phyloP scores from a whole-genome alignment of 106 monocot species.

The Agapanthus africanus region DNA sequence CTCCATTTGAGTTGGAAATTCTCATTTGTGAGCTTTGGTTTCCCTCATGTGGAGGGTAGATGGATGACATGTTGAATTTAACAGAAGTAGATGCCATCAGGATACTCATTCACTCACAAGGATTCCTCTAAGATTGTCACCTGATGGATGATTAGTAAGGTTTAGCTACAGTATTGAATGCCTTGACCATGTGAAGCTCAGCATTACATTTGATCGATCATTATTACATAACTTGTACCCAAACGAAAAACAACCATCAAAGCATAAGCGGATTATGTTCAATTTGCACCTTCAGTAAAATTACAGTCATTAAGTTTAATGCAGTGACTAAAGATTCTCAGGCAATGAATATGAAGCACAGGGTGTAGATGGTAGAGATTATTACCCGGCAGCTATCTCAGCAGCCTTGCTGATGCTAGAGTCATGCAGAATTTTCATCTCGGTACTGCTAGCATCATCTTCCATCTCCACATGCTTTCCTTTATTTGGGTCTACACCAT shows the following conservation, averaged over 20 bases:
- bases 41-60: neutral
- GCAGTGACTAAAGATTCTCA: neutral
- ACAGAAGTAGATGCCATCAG: neutral
- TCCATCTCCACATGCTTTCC: constrained; percentile 45
- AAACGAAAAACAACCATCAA: neutral
- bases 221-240: neutral
- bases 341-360: neutral
- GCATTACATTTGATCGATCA: neutral
- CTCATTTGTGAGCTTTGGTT: neutral
- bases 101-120: neutral
- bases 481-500: constrained; percentile 40
- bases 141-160: neutral
- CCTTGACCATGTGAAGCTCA: neutral
- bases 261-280: neutral
- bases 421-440: constrained; percentile 70
- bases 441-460: constrained; percentile 29
- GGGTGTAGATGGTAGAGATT: neutral
- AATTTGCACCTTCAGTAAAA: neutral
- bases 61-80: neutral
- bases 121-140: neutral
- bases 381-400: constrained; percentile 82
- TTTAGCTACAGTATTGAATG: neutral
- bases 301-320: neutral
- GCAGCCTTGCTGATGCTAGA: constrained; percentile 84
- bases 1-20: neutral